Percentiles rank a stretch among this genome's conserved stretches.
These are phyloP conservation scores for Cucumis hystrix DNA, from an alignment of 306 rosid genomes.

Conservation along the genomic window DNA sequence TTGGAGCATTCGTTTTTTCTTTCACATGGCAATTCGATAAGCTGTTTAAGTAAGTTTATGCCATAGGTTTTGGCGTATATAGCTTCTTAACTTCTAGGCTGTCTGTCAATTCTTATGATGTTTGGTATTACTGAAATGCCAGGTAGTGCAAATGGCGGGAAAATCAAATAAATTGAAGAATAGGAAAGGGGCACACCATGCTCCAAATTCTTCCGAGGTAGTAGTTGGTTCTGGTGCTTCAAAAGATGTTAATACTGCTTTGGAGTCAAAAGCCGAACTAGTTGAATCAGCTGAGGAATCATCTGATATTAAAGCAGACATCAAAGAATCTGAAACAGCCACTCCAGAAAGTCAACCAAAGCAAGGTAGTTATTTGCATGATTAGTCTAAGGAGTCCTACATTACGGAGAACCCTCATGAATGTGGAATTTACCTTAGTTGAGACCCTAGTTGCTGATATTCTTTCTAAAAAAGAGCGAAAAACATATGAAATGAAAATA, in stretches of 20 bases:
- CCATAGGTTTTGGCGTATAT: neutral
- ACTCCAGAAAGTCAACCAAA: slow-evolving; percentile 33
- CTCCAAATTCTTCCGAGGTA: slow-evolving; percentile 19
- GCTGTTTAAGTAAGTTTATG: neutral
- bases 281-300: slow-evolving; percentile 27
- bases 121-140: slow-evolving; percentile 10
- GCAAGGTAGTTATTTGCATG: slow-evolving; percentile 40
- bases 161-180: slow-evolving; percentile 66
- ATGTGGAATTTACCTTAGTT: neutral
- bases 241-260: slow-evolving; percentile 8
- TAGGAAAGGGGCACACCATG: slow-evolving; percentile 34
- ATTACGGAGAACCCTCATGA: neutral
- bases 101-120: neutral
- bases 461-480: neutral
- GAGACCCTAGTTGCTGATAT: neutral
- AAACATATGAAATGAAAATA: neutral
- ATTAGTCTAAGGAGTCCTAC: neutral
- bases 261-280: slow-evolving; percentile 19
- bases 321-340: slow-evolving; percentile 32
- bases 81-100: neutral
- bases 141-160: slow-evolving; percentile 65
- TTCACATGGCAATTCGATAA: neutral
- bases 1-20: neutral
- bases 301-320: slow-evolving; percentile 12
- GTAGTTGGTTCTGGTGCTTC: slow-evolving; percentile 6